These are phyloP conservation scores for Saccharomycopsis fodiens DNA, from an alignment of 805 yeast genomes.

Conservation along the genomic window DNA sequence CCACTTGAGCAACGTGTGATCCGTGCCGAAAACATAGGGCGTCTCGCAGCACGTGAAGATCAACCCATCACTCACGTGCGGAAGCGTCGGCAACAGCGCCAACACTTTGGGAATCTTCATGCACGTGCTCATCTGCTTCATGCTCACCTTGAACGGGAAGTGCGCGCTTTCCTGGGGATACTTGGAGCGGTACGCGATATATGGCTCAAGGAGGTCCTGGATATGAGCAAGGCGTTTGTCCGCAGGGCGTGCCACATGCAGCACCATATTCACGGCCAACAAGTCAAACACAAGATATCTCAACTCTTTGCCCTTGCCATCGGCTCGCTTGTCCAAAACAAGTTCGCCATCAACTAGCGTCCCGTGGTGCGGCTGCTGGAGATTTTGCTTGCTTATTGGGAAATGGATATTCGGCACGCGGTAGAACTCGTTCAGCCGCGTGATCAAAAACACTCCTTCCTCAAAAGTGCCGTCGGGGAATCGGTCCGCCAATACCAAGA, in stretches of 20 bases:
- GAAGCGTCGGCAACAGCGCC: conserved; percentile 58
- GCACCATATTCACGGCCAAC: conserved; percentile 70
- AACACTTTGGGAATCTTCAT: conserved; percentile 73
- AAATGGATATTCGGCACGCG: conserved; percentile 80
- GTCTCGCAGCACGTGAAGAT: conserved; percentile 87
- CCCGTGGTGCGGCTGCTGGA: conserved; percentile 67
- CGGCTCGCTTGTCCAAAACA: conserved; percentile 57
- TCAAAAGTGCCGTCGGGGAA: conserved; percentile 60
- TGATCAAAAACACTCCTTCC: conserved; percentile 84
- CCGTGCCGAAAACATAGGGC: conserved; percentile 87
- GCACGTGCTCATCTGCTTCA: conserved; percentile 83
- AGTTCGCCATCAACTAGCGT: conserved; percentile 92
- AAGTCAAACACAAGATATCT: conserved; percentile 89
- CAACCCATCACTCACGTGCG: conserved; percentile 89
- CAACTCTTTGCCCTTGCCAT: conserved; percentile 51
- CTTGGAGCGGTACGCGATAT: conserved; percentile 54
- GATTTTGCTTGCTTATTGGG: conserved; percentile 46
- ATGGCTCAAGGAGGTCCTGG: conserved; percentile 77
- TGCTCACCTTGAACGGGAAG: conserved; percentile 79
- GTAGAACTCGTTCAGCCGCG: conserved; percentile 81
- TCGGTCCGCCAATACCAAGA: conserved; percentile 48
- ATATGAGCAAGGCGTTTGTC: conserved; percentile 84
- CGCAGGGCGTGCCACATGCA: conserved; percentile 60
- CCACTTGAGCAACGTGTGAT: conserved; percentile 84
- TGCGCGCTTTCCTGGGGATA: conserved; percentile 68